Percentiles rank a stretch among this genome's conserved stretches.
Evolutionary conservation across 306 rosid species (phyloP).

Genomic region (Chamaecrista fasciculata): DNA sequence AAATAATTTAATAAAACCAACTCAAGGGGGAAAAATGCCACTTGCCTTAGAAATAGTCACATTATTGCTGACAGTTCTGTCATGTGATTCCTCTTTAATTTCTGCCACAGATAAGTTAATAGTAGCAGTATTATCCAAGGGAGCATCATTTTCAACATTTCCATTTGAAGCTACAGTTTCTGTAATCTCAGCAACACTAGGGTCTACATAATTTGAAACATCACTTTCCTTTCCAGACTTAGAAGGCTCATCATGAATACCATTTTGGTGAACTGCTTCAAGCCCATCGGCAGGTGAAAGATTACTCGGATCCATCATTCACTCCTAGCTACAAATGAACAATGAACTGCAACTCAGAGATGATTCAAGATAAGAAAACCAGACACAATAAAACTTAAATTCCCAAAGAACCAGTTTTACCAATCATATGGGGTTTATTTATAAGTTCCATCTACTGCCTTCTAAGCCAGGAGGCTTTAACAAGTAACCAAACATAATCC

Average conservation of each 20-base stretch:
- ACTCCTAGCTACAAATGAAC: conserved; percentile 44
- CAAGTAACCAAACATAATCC: not conserved
- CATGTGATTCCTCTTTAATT: conserved; percentile 46
- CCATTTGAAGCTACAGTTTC: conserved; percentile 47
- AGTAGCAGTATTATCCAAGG: conserved; percentile 39
- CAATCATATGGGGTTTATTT: not conserved
- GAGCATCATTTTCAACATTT: conserved; percentile 33
- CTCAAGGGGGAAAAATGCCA: conserved; percentile 17
- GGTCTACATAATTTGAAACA: conserved; percentile 38
- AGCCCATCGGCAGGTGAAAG: conserved; percentile 51
- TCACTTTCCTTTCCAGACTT: conserved; percentile 36
- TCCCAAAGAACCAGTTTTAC: not conserved
- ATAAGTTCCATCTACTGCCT: not conserved
- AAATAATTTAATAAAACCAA: not conserved
- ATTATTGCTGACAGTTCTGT: conserved; percentile 36
- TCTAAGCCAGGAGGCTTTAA: not conserved
- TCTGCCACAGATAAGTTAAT: conserved; percentile 39
- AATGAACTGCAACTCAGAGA: conserved; percentile 2
- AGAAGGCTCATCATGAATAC: conserved; percentile 47
- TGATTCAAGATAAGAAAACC: conserved; percentile 13
- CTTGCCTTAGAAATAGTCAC: conserved; percentile 49
- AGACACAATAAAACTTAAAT: not conserved
- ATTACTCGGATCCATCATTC: conserved; percentile 65
- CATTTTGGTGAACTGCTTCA: conserved; percentile 62
- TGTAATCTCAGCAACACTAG: conserved; percentile 18